A percentile compares a stretch with the other conserved stretches of the same genome.
Evolutionary conservation across 2,329 filamentous ascomycete species (phyloP).

Genomic region (Penicillium expansum): DNA sequence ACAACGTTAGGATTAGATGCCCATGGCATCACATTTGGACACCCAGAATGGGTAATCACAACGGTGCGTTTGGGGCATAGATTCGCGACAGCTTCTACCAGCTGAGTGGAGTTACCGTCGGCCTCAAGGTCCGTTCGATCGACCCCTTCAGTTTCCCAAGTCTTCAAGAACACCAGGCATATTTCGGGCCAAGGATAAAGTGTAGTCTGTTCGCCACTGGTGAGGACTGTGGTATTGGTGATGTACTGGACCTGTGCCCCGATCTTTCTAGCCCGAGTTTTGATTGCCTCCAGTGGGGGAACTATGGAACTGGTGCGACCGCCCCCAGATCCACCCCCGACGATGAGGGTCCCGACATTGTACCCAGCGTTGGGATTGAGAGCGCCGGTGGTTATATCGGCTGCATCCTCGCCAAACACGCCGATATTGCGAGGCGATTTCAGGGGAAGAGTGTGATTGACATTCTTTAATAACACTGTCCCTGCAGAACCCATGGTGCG

Average conservation of each 20-base stretch:
- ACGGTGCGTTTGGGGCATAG: constrained; percentile 58
- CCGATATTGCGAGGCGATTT: constrained; percentile 47
- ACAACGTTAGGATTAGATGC: constrained; percentile 62
- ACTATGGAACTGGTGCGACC: constrained; percentile 10
- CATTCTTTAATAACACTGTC: constrained; percentile 66
- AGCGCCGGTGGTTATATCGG: constrained; percentile 10
- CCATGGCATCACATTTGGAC: constrained; percentile 57
- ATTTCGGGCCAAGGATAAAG: constrained; percentile 2
- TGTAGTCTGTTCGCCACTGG: not conserved
- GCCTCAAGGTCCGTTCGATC: constrained; percentile 37
- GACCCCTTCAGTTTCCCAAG: constrained; percentile 38
- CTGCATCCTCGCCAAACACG: constrained; percentile 37
- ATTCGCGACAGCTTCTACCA: constrained; percentile 56
- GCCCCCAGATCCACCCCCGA: constrained; percentile 11
- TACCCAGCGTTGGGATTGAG: constrained; percentile 4
- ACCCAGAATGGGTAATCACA: constrained; percentile 63
- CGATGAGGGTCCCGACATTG: constrained; percentile 10
- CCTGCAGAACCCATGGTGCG: constrained; percentile 71
- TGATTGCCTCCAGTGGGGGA: constrained; percentile 26
- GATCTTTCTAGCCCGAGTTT: constrained; percentile 16
- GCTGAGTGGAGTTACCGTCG: constrained; percentile 53
- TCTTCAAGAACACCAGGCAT: constrained; percentile 60
- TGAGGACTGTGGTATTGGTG: constrained; percentile 13
- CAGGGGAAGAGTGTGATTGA: constrained; percentile 49
- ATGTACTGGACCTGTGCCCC: constrained; percentile 21